Base-by-base conservation (phyloP, 176 grass and related monocot species). In the Eragrostis nindensis region DNA sequence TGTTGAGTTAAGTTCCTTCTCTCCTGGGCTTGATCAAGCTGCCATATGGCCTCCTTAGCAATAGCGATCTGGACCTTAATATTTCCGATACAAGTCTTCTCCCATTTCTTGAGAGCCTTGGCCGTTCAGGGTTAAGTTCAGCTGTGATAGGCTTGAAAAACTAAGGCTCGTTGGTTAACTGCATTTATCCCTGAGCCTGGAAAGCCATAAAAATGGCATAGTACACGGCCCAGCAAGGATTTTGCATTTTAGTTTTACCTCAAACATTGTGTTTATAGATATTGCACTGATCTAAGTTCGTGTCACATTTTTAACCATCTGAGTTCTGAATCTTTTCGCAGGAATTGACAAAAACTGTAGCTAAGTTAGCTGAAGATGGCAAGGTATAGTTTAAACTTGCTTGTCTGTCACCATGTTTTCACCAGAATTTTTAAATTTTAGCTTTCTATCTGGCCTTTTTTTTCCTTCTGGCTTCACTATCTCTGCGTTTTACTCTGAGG, bases 301-400 rank as follows among this genome's bases (percentile, higher is more conserved):
- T 46, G 30, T n/a, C 62, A 55, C 57, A 71, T 68, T 41, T 3
- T 53, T 46, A 16, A 24, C 21, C 38, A 73, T 77, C 30, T 88
- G 56, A 78, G 27, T 85, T 85, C 24, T 74, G 25, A 42, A 54
- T 85, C 86, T 85, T 32, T 24, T 19, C 86, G 66, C 88, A 99
- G 96, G 90, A 95, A 63, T 85, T 99, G 75, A 43, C 93, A 48
- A 99, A 99, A 84, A 90, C 86, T 66, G 92, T 99, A 57, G 83
- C 85, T 32, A 97, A 95, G 82, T 84, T 95, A 81, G 83, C 96
- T 46, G 96, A 99, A 88, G 96, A 99, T 82, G 92, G 90, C 84
- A 99, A 95, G 92, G 92, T 99, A 93, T 47, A 42, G 6, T 15
- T 17, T 32, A 18, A 82, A 70, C 14, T 1, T 77, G 2, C 13